A percentile compares a stretch with the other conserved stretches of the same genome.
Conservation (phyloP, 2,329 filamentous ascomycete genomes). For the Fusarium sp. region DNA sequence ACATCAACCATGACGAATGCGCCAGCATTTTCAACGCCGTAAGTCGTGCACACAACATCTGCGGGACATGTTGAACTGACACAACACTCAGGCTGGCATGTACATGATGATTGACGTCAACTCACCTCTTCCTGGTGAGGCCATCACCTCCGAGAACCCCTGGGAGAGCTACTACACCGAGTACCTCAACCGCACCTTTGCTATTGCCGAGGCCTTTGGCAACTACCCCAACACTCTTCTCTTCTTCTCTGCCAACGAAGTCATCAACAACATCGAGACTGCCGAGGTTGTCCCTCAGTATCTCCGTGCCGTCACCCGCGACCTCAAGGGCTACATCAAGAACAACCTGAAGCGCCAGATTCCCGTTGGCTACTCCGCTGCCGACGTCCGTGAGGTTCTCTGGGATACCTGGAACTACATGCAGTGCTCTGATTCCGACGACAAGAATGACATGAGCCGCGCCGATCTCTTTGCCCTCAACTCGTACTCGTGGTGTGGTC, state of each 20-base stretch:
- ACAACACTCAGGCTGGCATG: constrained; percentile 65
- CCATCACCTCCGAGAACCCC: constrained; percentile 66
- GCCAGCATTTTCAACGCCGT: constrained; percentile 75
- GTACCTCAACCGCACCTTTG: constrained; percentile 76
- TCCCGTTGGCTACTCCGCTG: constrained; percentile 84
- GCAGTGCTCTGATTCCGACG: constrained; percentile 70
- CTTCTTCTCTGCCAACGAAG: constrained; percentile 85
- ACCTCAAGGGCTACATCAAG: constrained; percentile 85
- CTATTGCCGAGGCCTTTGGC: constrained; percentile 75
- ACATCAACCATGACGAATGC: constrained; percentile 75
- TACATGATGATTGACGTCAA: constrained; percentile 79
- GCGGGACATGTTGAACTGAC: constrained; percentile 2
- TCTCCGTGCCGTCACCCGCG: constrained; percentile 79
- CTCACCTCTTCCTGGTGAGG: constrained; percentile 70
- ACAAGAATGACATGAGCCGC: constrained; percentile 70
- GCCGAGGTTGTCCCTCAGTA: constrained; percentile 76
- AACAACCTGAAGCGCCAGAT: constrained; percentile 76
- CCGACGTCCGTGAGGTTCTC: constrained; percentile 80
- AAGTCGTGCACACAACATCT: constrained; percentile 23
- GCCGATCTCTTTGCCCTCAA: constrained; percentile 84
- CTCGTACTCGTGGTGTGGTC: constrained; percentile 76
- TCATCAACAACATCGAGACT: constrained; percentile 75
- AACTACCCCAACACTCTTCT: constrained; percentile 75
- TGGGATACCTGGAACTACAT: constrained; percentile 83
- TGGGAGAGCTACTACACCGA: constrained; percentile 69